These are phyloP conservation scores for Wickerhamiella pararugosa DNA, from an alignment of 1,139 yeast genomes.

Conservation along the genomic window DNA sequence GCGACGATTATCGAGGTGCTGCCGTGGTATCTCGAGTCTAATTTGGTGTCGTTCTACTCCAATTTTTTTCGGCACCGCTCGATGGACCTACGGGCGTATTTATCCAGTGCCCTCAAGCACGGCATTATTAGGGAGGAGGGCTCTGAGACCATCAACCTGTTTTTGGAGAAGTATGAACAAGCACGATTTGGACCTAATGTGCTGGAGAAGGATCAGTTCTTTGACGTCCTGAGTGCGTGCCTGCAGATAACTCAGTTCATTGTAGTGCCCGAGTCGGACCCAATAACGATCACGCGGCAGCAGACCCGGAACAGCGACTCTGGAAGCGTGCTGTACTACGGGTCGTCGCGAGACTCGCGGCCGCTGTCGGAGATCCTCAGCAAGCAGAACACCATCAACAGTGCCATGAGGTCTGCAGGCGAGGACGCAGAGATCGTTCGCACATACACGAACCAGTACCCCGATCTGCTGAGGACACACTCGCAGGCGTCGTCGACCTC, in stretches of 20 bases:
- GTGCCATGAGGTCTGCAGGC: no score
- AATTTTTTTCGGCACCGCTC: conserved; percentile 27
- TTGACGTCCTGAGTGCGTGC: conserved; percentile 19
- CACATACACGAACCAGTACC: no score
- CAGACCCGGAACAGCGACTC: no score
- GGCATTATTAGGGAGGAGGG: conserved; percentile 17
- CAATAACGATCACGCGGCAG: no score
- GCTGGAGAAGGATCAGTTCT: conserved; percentile 45
- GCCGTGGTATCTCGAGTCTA: conserved; percentile 25
- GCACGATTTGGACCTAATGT: conserved; percentile 53
- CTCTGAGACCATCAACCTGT: conserved; percentile 19
- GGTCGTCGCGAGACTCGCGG: no score
- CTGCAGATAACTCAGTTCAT: no score
- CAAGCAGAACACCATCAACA: no score
- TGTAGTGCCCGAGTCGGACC: no score
- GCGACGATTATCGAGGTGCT: conserved; percentile 40
- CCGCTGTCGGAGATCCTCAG: no score
- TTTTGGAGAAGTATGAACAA: conserved; percentile 49
- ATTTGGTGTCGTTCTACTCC: conserved; percentile 33
- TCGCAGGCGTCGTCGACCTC: neutral
- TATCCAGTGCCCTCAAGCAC: conserved; percentile 22
- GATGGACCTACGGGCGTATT: conserved; percentile 37
- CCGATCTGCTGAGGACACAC: no score
- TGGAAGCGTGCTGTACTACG: no score
- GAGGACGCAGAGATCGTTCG: no score